Percentiles rank a stretch among this genome's conserved stretches.
phyloP scores from a whole-genome alignment of 2,329 filamentous ascomycete species.

The Daldinia sp. region DNA sequence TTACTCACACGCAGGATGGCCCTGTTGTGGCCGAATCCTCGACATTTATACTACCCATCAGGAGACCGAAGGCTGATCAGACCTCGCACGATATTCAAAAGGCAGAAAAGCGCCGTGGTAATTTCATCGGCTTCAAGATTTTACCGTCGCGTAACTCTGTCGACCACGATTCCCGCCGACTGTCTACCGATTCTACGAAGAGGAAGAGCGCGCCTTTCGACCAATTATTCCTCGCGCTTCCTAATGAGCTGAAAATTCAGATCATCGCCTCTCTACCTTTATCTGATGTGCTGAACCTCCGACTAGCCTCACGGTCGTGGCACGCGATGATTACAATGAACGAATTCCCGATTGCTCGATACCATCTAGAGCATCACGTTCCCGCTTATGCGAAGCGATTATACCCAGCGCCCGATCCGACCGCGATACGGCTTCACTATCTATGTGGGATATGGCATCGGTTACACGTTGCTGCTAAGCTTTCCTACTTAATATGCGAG shows the following conservation, averaged over 20 bases:
- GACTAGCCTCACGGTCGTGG: constrained; percentile 69
- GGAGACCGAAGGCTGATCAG: constrained; percentile 50
- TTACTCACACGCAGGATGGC: constrained; percentile 45
- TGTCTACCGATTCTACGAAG: constrained; percentile 44
- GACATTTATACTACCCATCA: constrained; percentile 64
- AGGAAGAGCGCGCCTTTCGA: constrained; percentile 61
- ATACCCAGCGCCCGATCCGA: constrained; percentile 65
- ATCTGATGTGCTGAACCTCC: constrained; percentile 70
- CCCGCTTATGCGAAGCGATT: constrained; percentile 71
- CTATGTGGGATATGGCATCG: constrained; percentile 75
- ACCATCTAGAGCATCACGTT: constrained; percentile 70
- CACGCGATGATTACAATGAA: constrained; percentile 70
- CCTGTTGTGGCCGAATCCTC: constrained; percentile 52
- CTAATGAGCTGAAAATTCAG: constrained; percentile 72
- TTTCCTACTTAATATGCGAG: constrained; percentile 71
- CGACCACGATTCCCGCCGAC: constrained; percentile 49
- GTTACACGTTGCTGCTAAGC: constrained; percentile 72
- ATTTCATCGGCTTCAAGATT: constrained; percentile 52
- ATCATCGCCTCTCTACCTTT: constrained; percentile 71
- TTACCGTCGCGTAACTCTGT: constrained; percentile 50
- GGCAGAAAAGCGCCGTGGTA: constrained; percentile 49
- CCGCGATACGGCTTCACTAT: constrained; percentile 68
- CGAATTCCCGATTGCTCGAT: constrained; percentile 70
- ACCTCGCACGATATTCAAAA: constrained; percentile 52
- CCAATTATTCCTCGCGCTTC: constrained; percentile 68